Base-by-base conservation (phyloP, 2,329 filamentous ascomycete species). In the Byssochlamys sp. region DNA sequence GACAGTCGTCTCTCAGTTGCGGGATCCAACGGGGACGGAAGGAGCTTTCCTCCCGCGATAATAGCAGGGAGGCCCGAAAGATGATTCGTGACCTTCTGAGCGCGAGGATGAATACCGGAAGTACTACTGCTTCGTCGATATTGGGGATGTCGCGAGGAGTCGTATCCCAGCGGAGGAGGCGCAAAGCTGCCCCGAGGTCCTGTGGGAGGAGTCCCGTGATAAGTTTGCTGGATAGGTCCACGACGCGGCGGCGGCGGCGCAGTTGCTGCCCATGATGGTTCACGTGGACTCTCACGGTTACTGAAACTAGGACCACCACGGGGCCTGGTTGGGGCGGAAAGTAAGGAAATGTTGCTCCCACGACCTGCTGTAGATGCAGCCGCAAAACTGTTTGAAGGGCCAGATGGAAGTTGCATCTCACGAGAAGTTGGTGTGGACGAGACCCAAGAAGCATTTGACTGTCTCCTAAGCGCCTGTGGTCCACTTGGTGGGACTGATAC, bases 311-410 rank as follows among this genome's bases (percentile, higher is more conserved):
- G 58, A 45, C 67, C 71, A 52, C 76, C 76, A 35, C 76, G 75
- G 51, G 78, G 77, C 12, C 76, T 71, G 9, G 76, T 78, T n/a
- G 77, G 77, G 26, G 76, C 77, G 29, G 74, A 73, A 11, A 78
- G 63, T n/a, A 78, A 59, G 29, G 75, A 73, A 49, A 72, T 63
- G 57, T 69, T 75, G 4, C 69, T 65, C 9, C 69, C 69, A 12
- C 76, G 74, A 62, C 62, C 69, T 39, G 73, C 71, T 11, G 71
- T 64, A 7, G 71, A 68, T 54, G 70, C 63, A 7, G 68, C 66
- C 54, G 69, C 71, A 19, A 71, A 62, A 24, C 67, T 68, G 55
- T 71, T 67, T 19, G 75, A 73, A 28, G 50, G 55, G 6, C 73
- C 75, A 10, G 71, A 68, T 33, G 74, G 72, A 14, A 71, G 70